Evolutionary conservation across 495 filamentous ascomycete species (phyloP), one percentile per base, ranked within the genome.

Genomic region (Trichoderma virens): DNA sequence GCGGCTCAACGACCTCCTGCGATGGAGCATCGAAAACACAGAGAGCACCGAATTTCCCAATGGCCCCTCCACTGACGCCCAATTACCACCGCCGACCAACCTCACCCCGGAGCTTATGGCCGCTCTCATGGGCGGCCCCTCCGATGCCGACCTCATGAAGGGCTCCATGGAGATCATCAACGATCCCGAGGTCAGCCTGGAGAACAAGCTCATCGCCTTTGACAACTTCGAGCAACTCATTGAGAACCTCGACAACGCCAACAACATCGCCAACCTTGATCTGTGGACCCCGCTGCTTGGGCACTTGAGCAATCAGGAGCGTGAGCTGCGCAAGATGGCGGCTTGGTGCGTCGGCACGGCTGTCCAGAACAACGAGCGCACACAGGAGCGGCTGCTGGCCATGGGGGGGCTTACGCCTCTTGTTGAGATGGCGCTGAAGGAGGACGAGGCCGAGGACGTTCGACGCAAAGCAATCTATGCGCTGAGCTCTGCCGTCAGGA

Each of bases 161-260:
- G 85, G 86, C 38, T 81, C 89, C 59, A 94, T 98, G 84, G 82
- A 79, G 18, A 85, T 88, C 35, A 84, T 97, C 64, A 71, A 83
- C 5, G 84, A 91, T 67, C 73, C 82, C 5, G 79, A 78, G 20
- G 71, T 86, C 35, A 79, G 84, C 7, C 79, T 95, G 64, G 86
- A 93, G 47, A 85, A 93, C 73, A 90, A 90, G 74, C 72, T 96
- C 41, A 86, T 85, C 59, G 95, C 95, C 34, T 96, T 97, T 74
- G 94, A 98, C 82, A 96, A 97, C 78, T 89, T 98, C 61, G 92
- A 97, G 78, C 88, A 95, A 72, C 78, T 97, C 45, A 86, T 98
- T 68, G 94, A 97, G 78, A 82, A 80, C 43, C 83, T 98, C 65
- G 94, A 98, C 79, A 98, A 98, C 76, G 92, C 94, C 59, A 97